A percentile compares a stretch with the other conserved stretches of the same genome.
These are phyloP conservation scores for Chlamydomonas sphaeroides DNA, from an alignment of 139 green algal genomes.

Conservation along the genomic window DNA sequence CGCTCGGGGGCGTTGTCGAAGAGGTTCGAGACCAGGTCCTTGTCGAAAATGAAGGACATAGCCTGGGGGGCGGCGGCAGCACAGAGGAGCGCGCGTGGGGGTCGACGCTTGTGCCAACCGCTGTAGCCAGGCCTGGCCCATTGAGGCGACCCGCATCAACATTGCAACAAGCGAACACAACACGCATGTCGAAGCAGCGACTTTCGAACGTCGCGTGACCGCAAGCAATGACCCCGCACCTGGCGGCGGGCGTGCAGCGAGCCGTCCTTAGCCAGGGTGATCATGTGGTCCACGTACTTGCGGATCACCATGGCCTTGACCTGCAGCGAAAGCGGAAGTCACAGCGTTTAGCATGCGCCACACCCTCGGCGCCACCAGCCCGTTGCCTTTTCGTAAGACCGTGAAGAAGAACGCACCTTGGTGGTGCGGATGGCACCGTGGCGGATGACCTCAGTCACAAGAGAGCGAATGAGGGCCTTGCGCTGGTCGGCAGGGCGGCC, in stretches of 20 bases:
- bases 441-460: slow-evolving; percentile 94
- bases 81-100: too few species aligned
- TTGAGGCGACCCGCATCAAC: too few species aligned
- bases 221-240: too few species aligned
- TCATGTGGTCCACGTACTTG: slow-evolving; percentile 98
- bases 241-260: slow-evolving; percentile 85
- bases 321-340: slow-evolving; percentile 50
- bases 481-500: slow-evolving; percentile 94
- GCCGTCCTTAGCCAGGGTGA: slow-evolving; percentile 95
- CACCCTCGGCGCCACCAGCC: too few species aligned
- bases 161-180: too few species aligned
- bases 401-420: slow-evolving; percentile 82
- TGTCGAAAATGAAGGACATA: slow-evolving; percentile 93
- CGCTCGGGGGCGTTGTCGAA: slow-evolving; percentile 87
- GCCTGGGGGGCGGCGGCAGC: slow-evolving; percentile 70
- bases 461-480: slow-evolving; percentile 91
- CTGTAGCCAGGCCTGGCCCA: too few species aligned
- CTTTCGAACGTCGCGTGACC: not conserved
- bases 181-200: too few species aligned
- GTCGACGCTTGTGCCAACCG: too few species aligned
- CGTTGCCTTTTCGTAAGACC: too few species aligned
- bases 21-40: slow-evolving; percentile 88
- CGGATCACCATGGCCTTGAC: slow-evolving; percentile 93
- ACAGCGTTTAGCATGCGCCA: too few species aligned
- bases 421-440: slow-evolving; percentile 97